These are phyloP conservation scores for Epichloe gansuensis DNA, from an alignment of 2,329 filamentous ascomycete genomes.

Conservation along the genomic window DNA sequence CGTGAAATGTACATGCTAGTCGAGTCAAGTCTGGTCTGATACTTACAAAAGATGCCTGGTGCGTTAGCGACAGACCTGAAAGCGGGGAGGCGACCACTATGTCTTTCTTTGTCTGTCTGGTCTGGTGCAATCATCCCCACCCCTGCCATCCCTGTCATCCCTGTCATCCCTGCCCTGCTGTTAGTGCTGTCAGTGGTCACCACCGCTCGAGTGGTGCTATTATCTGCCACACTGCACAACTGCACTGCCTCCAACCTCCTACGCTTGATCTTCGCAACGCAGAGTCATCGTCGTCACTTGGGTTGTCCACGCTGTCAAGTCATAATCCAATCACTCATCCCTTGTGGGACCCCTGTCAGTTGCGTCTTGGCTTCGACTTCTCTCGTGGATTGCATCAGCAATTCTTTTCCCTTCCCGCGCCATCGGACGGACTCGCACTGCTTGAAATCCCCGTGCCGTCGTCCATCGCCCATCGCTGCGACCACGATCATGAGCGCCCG, in stretches of 20 bases:
- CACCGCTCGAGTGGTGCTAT: not conserved
- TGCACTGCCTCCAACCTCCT: constrained; percentile 5
- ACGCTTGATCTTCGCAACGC: constrained; percentile 3
- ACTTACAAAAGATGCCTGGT: no score
- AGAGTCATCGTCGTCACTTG: constrained; percentile 6
- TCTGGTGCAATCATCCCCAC: no score
- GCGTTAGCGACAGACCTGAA: not conserved
- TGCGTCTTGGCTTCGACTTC: not conserved
- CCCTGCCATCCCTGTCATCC: no score
- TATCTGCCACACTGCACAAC: constrained; percentile 2
- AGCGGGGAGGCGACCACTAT: no score
- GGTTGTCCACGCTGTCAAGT: constrained; percentile 2
- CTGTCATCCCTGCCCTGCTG: not conserved
- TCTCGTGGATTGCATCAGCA: constrained; percentile 9
- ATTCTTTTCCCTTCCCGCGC: not conserved
- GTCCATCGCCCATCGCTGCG: constrained; percentile 2
- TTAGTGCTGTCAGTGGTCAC: not conserved
- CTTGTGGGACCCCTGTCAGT: not conserved
- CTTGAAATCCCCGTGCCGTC: not conserved
- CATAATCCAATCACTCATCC: constrained; percentile 2
- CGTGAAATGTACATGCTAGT: no score
- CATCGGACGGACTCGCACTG: not conserved
- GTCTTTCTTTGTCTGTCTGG: no score
- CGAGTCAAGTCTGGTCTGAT: no score
- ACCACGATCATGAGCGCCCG: constrained; percentile 16